These are phyloP conservation scores for Eragrostis nindensis DNA, from an alignment of 176 grass and related monocot species.

Conservation along the genomic window DNA sequence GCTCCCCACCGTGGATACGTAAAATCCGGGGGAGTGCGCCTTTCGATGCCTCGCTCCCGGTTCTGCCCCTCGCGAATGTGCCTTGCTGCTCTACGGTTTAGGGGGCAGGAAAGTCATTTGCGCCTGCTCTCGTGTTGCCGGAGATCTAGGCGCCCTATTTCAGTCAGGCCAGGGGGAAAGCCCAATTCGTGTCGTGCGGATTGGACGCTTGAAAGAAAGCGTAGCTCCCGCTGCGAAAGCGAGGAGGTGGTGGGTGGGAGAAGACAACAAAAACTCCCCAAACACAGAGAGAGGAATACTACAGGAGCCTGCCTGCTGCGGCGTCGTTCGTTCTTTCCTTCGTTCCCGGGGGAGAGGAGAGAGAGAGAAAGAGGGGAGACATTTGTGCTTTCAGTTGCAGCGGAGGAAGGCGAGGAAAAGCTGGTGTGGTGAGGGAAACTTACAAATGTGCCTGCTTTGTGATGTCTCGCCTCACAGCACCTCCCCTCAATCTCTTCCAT, in stretches of 20 bases:
- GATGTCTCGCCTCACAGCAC: background rate
- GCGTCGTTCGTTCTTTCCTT: background rate
- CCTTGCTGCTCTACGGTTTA: background rate
- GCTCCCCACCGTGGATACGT: constrained; percentile 44
- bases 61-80: background rate
- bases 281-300: background rate
- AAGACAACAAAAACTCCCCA: constrained; percentile 35
- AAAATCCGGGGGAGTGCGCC: constrained; percentile 58
- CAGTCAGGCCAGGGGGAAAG: background rate
- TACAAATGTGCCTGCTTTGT: background rate
- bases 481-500: background rate
- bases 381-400: background rate
- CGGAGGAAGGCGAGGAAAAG: background rate
- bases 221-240: background rate
- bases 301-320: background rate
- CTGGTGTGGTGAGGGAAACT: constrained; percentile 43
- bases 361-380: background rate
- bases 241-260: background rate
- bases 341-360: background rate
- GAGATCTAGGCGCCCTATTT: constrained; percentile 64
- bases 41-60: constrained; percentile 34
- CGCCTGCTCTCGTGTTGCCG: background rate
- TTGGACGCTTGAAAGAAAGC: constrained; percentile 49
- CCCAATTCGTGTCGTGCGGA: constrained; percentile 54
- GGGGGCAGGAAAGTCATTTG: constrained; percentile 31